These are phyloP conservation scores for Letharia columbiana DNA, from an alignment of 495 filamentous ascomycete species.

Conservation along the genomic window DNA sequence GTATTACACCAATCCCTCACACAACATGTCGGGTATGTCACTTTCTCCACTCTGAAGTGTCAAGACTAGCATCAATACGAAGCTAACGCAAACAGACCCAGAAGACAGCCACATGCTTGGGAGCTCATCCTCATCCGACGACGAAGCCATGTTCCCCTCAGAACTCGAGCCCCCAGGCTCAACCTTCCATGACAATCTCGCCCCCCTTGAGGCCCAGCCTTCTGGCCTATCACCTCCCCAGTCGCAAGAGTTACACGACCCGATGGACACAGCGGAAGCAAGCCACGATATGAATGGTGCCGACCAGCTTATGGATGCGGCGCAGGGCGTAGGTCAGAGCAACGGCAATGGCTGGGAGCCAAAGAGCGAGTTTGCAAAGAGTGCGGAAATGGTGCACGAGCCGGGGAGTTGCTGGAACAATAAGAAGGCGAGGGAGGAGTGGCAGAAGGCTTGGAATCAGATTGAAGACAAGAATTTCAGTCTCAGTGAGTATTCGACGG, in stretches of 20 bases:
- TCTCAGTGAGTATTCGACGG: slow-evolving; percentile 30
- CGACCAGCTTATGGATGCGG: background rate
- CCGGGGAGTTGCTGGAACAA: slow-evolving; percentile 50
- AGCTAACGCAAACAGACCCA: slow-evolving; percentile 29
- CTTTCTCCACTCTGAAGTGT: background rate
- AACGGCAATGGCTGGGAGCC: background rate
- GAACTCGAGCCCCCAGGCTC: slow-evolving; percentile 22
- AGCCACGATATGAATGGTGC: background rate
- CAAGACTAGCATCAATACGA: background rate
- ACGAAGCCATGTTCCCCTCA: slow-evolving; percentile 26
- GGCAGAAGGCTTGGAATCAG: slow-evolving; percentile 40
- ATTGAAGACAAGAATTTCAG: slow-evolving; percentile 43
- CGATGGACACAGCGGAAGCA: slow-evolving; percentile 10
- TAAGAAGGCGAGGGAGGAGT: slow-evolving; percentile 54
- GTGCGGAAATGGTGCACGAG: slow-evolving; percentile 24
- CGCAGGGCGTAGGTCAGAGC: background rate
- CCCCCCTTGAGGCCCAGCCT: slow-evolving; percentile 31
- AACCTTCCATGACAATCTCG: slow-evolving; percentile 32
- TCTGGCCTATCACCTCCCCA: slow-evolving; percentile 41
- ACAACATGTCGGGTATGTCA: slow-evolving; percentile 17
- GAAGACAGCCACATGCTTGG: slow-evolving; percentile 53
- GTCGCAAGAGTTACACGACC: slow-evolving; percentile 17
- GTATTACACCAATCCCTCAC: background rate
- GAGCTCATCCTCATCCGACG: slow-evolving; percentile 39
- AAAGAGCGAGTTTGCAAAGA: slow-evolving; percentile 20